Percentiles rank a stretch among this genome's conserved stretches.
phyloP scores from a whole-genome alignment of 805 yeast genomes.

The Schwanniomyces sp. region DNA sequence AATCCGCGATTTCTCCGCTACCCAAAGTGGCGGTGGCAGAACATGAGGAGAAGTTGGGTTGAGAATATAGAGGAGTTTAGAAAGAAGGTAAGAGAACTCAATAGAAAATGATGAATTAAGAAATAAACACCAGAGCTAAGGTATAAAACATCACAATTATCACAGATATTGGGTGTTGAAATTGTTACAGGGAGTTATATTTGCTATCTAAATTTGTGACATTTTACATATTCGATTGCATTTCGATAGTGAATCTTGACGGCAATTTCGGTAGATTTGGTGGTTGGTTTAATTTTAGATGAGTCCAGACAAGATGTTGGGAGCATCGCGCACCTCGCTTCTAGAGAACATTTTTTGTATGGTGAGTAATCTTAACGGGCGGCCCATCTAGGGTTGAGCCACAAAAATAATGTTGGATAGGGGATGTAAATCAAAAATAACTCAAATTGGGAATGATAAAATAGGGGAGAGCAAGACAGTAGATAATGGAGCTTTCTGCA shows the following conservation, averaged over 20 bases:
- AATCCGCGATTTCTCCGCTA: conserved; percentile 5
- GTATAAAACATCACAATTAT: no score
- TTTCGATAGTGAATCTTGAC: neutral
- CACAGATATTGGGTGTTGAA: no score
- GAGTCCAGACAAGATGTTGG: neutral
- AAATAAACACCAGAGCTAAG: neutral
- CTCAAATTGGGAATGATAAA: neutral
- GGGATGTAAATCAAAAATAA: neutral
- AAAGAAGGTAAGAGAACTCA: neutral
- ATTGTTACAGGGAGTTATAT: no score
- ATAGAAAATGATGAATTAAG: neutral
- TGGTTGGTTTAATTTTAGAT: neutral
- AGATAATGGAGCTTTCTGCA: neutral
- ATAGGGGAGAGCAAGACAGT: neutral
- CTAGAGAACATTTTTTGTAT: neutral
- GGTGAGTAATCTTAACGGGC: neutral
- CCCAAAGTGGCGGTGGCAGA: conserved; percentile 1
- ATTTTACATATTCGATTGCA: no score
- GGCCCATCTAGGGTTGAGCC: no score
- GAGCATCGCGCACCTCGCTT: neutral
- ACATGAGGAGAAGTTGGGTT: neutral
- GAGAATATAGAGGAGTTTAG: neutral
- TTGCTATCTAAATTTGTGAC: no score
- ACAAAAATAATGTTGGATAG: neutral
- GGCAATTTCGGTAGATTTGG: neutral